These are phyloP conservation scores for Didymella pinodella DNA, from an alignment of 2,329 filamentous ascomycete genomes.

Conservation along the genomic window DNA sequence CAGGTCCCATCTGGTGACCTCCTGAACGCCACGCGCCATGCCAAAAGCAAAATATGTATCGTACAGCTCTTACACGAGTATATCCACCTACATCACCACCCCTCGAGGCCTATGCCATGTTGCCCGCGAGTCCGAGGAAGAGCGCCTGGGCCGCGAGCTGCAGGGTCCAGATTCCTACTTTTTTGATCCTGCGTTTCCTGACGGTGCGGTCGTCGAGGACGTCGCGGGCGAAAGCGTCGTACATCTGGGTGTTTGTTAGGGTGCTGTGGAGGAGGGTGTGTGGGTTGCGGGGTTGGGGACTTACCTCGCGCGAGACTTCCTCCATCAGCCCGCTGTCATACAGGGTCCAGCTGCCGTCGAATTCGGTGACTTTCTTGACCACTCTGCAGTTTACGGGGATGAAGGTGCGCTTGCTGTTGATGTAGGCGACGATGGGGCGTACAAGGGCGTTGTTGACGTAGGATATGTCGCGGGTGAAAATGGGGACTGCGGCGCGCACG, in stretches of 20 bases:
- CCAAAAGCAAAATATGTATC: conserved; percentile 3
- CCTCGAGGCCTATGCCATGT: conserved; percentile 57
- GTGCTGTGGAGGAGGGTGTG: not conserved
- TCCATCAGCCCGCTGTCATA: conserved; percentile 95
- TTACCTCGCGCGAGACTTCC: conserved; percentile 82
- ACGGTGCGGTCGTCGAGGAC: conserved; percentile 91
- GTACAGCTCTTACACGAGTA: conserved; percentile 3
- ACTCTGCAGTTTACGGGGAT: conserved; percentile 95
- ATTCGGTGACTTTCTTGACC: conserved; percentile 86
- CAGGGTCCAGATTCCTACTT: conserved; percentile 95
- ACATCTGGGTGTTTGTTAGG: conserved; percentile 61
- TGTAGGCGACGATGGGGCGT: conserved; percentile 95
- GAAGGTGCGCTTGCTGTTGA: conserved; percentile 93
- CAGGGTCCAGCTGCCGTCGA: conserved; percentile 93
- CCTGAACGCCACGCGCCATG: conserved; percentile 7
- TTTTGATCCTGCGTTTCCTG: conserved; percentile 85
- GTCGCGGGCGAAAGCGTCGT: conserved; percentile 90
- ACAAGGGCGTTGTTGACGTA: conserved; percentile 97
- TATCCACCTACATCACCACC: not conserved
- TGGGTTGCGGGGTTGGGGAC: not conserved
- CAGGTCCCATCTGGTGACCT: not conserved
- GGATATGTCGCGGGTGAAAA: conserved; percentile 90
- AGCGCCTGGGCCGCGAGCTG: conserved; percentile 91
- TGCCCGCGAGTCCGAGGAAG: conserved; percentile 93
- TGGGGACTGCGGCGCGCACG: conserved; percentile 87